Evolutionary conservation across 768 basidiomycete species (phyloP).

Genomic region (Lentinula guzmanii): DNA sequence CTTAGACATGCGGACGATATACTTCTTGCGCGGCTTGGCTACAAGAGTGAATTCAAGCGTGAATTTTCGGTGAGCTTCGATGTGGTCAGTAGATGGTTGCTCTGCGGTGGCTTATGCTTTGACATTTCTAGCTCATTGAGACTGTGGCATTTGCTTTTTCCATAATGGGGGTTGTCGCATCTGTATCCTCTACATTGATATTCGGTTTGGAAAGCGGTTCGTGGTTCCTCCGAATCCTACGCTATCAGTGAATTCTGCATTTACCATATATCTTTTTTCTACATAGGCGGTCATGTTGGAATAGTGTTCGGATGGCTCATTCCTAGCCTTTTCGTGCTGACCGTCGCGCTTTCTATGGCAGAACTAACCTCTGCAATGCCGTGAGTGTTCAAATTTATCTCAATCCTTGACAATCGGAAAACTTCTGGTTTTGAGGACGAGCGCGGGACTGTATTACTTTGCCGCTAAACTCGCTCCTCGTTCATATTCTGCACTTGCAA

Average conservation of each 20-base stretch:
- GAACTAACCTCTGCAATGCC: slow-evolving; percentile 73
- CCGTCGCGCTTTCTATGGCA: slow-evolving; percentile 66
- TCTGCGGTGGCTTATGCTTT: not conserved
- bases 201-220: slow-evolving; percentile 61
- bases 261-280: not conserved
- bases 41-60: slow-evolving; percentile 67
- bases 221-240: slow-evolving; percentile 8
- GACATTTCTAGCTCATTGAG: slow-evolving; percentile 41
- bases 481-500: slow-evolving; percentile 53
- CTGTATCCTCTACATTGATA: slow-evolving; percentile 58
- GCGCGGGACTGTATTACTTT: slow-evolving; percentile 76
- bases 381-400: slow-evolving; percentile 31
- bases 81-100: not conserved
- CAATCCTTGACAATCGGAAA: not conserved
- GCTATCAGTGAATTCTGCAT: not conserved
- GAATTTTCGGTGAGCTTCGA: slow-evolving; percentile 55
- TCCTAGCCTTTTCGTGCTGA: slow-evolving; percentile 61
- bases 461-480: slow-evolving; percentile 68
- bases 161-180: slow-evolving; percentile 69
- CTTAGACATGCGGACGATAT: slow-evolving; percentile 45
- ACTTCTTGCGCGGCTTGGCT: slow-evolving; percentile 60
- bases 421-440: slow-evolving; percentile 41
- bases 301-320: slow-evolving; percentile 78
- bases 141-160: slow-evolving; percentile 63
- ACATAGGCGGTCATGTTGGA: slow-evolving; percentile 65